Base-by-base conservation (phyloP, 2,329 filamentous ascomycete species). In the Alternaria postmessia region DNA sequence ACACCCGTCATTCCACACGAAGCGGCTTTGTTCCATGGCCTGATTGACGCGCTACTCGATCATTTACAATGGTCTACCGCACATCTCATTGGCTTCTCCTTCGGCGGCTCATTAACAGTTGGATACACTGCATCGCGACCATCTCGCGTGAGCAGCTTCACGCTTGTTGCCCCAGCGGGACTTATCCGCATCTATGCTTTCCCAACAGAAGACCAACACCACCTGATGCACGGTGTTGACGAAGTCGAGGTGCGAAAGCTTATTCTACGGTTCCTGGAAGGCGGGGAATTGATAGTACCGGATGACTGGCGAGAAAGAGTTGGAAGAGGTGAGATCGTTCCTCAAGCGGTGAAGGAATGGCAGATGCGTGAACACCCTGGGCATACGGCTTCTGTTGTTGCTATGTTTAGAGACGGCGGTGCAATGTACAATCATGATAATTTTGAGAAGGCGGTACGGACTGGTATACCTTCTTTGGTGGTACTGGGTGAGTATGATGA, bases 1-100 rank as follows among this genome's bases (percentile, higher is more conserved):
- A 85, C 84, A 0, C 84, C 84, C 0, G 3, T 82, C 1, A 30
- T 67, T 0, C 66, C 84, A 0, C 83, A 86, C 53, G 74, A 73
- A 0, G 63, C 80, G 0, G 39, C 54, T 0, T 60, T 86, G 1
- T 86, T 87, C 57, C 80, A 83, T 46, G 16, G 16, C 0, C 66
- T 83, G 3, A 54, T 86, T 0, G 75, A 81, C 5, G 59, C 59
- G 0, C 28, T 86, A 1, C 63, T 86, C 4, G 70, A 68, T 1
- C 67, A 76, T 3, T 61, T 86, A 0, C 12, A 53, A 0, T 86
- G 84, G 85, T 11, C 66, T 0, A 62, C 72, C 18, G 80, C 76
- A 0, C 82, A 85, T 65, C 49, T 86, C 0, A 54, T 87, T 0
- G 83, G 84, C 0, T 87, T 76, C 64, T 86, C 84, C 0, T 85